Base-by-base conservation (phyloP, 306 rosid species). In the Acacia confusa region DNA sequence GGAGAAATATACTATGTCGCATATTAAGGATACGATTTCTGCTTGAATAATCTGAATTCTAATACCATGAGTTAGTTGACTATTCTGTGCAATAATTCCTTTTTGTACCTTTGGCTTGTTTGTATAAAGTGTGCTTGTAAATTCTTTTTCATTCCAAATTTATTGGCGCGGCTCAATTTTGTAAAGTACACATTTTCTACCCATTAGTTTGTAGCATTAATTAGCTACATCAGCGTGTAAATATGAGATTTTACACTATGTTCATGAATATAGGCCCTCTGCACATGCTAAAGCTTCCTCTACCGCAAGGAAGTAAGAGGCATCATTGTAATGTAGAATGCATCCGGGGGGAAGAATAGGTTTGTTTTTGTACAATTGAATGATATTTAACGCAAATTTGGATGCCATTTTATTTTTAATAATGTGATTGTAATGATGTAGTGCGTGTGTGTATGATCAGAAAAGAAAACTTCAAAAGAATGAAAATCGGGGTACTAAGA, bases 121-220 rank as follows among this genome's bases (percentile, higher is more conserved):
- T 27, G 36, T 13, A 27, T 27, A 40, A 70, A 60, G 53, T 60
- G 60, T 61, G 32, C 61, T n/a, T 77, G 52, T 77, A 58, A 55
- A 76, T 76, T 45, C 13, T 79, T 30, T 32, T 70, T 67, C 66
- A 27, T 78, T 84, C 50, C 64, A 70, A 28, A 69, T 75, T 75
- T 55, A 41, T 40, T 50, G 80, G 25, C 73, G 32, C 30, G 69
- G 47, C 20, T 25, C 67, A 24, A 4, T 25, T 61, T 25, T 61
- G 19, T 27, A 27, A 61, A 27, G 68, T 11, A 61, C 20, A 14
- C 17, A 25, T 30, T n/a, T 43, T 65, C 22, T 53, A 50, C 22
- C 77, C 57, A 44, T 14, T 63, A 28, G n/a, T 76, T 66, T 36
- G 61, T 50, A 28, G 65, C 66, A 52, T n/a, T 28, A 50, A 3